Evolutionary conservation across 2,329 filamentous ascomycete species (phyloP).

Genomic region (Fusarium coicis): DNA sequence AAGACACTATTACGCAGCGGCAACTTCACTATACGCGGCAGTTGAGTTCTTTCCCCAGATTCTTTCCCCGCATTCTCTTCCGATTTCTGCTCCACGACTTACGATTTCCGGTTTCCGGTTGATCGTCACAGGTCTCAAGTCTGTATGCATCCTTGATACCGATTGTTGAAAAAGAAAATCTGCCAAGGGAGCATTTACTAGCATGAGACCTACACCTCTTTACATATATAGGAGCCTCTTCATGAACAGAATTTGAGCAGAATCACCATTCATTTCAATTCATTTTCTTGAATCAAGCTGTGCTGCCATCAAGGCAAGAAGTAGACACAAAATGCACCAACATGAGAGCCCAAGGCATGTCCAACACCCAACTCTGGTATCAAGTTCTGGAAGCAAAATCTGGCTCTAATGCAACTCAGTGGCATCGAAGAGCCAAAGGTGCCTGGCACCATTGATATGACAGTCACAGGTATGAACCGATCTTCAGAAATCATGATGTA

Average conservation of each 20-base stretch:
- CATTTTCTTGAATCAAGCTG: not conserved
- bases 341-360: not conserved
- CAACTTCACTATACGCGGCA: no score
- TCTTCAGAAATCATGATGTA: not conserved
- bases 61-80: not conserved
- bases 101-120: not conserved
- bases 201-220: not conserved
- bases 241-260: not conserved
- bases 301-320: not conserved
- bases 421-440: not conserved
- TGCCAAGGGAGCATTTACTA: not conserved
- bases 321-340: not conserved
- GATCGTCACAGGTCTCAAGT: no score
- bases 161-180: not conserved
- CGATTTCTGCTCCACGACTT: not conserved
- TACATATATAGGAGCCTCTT: not conserved
- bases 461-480: not conserved
- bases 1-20: no score
- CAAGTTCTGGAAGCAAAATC: not conserved
- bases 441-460: not conserved
- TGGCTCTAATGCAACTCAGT: not conserved
- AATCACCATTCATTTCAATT: no score
- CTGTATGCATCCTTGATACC: not conserved
- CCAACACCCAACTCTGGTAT: not conserved
- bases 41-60: not conserved